Evolutionary conservation across 164 flowering plant species (phyloP), one percentile per base, ranked within the genome.

Genomic region (Santalum album): DNA sequence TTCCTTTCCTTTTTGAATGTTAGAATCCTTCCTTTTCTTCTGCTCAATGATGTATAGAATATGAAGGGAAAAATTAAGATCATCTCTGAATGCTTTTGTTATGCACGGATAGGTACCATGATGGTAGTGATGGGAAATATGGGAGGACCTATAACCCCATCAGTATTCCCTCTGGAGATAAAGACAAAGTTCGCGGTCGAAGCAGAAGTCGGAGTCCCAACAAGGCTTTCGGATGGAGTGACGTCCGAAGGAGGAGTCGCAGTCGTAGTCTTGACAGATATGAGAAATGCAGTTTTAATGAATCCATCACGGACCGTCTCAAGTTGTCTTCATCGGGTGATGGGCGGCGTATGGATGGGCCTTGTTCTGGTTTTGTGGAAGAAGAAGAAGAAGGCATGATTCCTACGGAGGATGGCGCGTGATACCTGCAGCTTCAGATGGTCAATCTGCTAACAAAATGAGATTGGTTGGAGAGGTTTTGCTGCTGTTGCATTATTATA

Each of bases 361-460:
- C 43, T 25, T 54, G 11, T 11, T 38, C 59, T 23, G 49, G 14
- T 29, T 32, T 25, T 1, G 68, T 35, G 32, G 82, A 65, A 20
- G 78, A 78, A 49, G 74, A 64, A 7, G 82, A 75, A 61, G 83
- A 78, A 61, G 83, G 83, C 39, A 60, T 78, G 72, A 75, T 73
- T 44, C 79, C 60, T 1, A 58, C 69, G 10, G 75, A 78, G 19
- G 77, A 70, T 4, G 34, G 34, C 34, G 34, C 34, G 34, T 9
- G 9, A 3, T 4, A 29, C 9, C 6, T 29, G 34, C 34, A 4
- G 34, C 6, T 29, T 29, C n/a, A n/a, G n/a, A n/a, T n/a, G n/a
- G n/a, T n/a, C n/a, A n/a, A n/a, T n/a, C n/a, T n/a, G n/a, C n/a
- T n/a, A n/a, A n/a, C n/a, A n/a, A n/a, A n/a, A n/a, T n/a, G n/a